phyloP scores from a whole-genome alignment of 2,329 filamentous ascomycete species.

The Verticillium klebahnii region DNA sequence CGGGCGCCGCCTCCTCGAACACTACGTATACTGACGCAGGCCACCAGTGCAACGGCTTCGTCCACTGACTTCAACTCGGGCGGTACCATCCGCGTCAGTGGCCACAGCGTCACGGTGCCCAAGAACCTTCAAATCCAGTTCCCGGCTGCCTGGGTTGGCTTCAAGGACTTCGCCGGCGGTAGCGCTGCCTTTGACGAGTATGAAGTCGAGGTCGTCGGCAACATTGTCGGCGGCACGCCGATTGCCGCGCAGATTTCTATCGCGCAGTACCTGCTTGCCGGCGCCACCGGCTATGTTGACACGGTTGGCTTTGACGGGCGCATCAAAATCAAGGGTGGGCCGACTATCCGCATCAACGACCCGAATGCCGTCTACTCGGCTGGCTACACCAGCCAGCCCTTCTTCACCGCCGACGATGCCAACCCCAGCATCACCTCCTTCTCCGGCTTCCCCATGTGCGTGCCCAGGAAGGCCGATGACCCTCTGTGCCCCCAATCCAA shows the following conservation, averaged over 20 bases:
- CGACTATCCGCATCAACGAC: constrained; percentile 34
- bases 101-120: constrained; percentile 38
- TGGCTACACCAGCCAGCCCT: constrained; percentile 27
- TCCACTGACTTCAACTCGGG: constrained; percentile 37
- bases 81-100: constrained; percentile 38
- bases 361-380: constrained; percentile 36
- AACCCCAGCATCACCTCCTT: constrained; percentile 42
- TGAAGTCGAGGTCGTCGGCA: constrained; percentile 25
- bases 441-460: constrained; percentile 47
- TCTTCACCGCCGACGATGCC: constrained; percentile 41
- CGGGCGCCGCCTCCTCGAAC: not conserved
- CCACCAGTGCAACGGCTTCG: constrained; percentile 19
- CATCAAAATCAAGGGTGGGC: constrained; percentile 29
- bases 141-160: constrained; percentile 39
- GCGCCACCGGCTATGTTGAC: constrained; percentile 28
- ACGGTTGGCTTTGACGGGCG: constrained; percentile 25
- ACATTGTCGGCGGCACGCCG: constrained; percentile 27
- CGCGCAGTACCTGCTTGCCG: constrained; percentile 28
- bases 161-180: constrained; percentile 26
- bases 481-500: constrained; percentile 30
- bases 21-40: not conserved
- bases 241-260: constrained; percentile 33
- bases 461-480: constrained; percentile 34
- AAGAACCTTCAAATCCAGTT: constrained; percentile 46
- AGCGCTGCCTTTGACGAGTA: constrained; percentile 1